phyloP scores from a whole-genome alignment of 2,329 filamentous ascomycete species.

The Colletotrichum sp. region DNA sequence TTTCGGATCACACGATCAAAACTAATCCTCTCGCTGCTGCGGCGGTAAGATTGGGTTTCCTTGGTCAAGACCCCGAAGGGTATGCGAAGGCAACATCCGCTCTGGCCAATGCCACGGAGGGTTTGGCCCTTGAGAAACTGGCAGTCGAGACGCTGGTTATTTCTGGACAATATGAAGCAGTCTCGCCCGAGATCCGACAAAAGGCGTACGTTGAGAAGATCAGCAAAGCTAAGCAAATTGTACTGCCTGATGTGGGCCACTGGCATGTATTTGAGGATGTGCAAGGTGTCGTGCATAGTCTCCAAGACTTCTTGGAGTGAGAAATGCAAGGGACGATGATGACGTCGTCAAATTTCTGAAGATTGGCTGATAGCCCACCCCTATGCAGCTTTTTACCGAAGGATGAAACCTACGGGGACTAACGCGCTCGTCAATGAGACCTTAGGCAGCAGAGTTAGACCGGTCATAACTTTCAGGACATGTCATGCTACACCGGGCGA shows the following conservation, averaged over 20 bases:
- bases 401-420: background rate
- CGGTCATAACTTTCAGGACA: background rate
- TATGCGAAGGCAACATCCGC: conserved; percentile 61
- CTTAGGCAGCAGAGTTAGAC: background rate
- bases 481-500: background rate
- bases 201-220: conserved; percentile 29
- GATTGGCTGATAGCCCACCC: background rate
- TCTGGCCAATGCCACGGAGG: conserved; percentile 42
- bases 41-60: conserved; percentile 47
- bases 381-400: background rate
- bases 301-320: conserved; percentile 23
- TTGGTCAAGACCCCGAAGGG: conserved; percentile 54
- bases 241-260: conserved; percentile 49
- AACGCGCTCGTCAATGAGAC: background rate
- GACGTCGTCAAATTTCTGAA: background rate
- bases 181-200: conserved; percentile 31
- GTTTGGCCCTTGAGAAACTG: conserved; percentile 37
- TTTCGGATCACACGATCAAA: conserved; percentile 39
- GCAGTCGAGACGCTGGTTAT: conserved; percentile 42
- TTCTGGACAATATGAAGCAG: conserved; percentile 47
- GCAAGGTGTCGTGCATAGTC: conserved; percentile 33
- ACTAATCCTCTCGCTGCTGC: conserved; percentile 43
- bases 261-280: conserved; percentile 57
- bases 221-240: conserved; percentile 29
- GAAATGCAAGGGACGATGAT: background rate